phyloP scores from a whole-genome alignment of 345 rosid genomes.

The Lepidium aucheri region DNA sequence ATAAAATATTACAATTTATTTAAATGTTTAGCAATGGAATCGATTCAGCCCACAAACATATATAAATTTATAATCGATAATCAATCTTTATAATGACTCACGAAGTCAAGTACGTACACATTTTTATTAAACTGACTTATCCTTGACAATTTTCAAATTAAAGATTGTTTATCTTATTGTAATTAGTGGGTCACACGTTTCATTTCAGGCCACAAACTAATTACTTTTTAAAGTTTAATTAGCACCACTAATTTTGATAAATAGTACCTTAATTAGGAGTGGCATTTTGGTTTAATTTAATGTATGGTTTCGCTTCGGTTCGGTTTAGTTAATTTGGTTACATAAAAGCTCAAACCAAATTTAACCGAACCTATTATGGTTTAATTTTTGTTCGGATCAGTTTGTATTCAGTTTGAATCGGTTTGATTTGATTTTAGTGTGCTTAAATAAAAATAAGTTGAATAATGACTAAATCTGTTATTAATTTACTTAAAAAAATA shows the following conservation, averaged over 20 bases:
- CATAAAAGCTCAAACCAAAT: too few relatives aligned
- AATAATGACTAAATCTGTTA: too few relatives aligned
- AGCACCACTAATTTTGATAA: neutral
- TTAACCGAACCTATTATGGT: too few relatives aligned
- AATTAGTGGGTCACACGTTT: slow-evolving; percentile 29
- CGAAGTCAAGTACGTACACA: slow-evolving; percentile 18
- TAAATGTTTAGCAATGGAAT: slow-evolving; percentile 6
- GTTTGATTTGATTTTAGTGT: too few relatives aligned
- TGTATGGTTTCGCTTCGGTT: too few relatives aligned
- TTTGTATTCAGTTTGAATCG: too few relatives aligned
- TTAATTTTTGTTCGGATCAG: too few relatives aligned
- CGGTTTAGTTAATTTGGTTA: too few relatives aligned
- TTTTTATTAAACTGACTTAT: slow-evolving; percentile 16
- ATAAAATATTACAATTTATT: neutral
- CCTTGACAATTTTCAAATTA: neutral
- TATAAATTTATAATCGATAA: neutral
- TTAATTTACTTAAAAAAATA: too few relatives aligned
- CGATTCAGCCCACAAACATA: slow-evolving; percentile 21
- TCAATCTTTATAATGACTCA: slow-evolving; percentile 18
- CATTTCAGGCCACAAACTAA: slow-evolving; percentile 17
- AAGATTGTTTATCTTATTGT: slow-evolving; percentile 1
- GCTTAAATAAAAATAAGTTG: too few relatives aligned
- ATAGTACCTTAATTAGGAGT: too few relatives aligned
- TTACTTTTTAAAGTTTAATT: neutral
- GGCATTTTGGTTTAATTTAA: too few relatives aligned